phyloP scores from a whole-genome alignment of 177 flowering plant species.

The Vitis hybrid region DNA sequence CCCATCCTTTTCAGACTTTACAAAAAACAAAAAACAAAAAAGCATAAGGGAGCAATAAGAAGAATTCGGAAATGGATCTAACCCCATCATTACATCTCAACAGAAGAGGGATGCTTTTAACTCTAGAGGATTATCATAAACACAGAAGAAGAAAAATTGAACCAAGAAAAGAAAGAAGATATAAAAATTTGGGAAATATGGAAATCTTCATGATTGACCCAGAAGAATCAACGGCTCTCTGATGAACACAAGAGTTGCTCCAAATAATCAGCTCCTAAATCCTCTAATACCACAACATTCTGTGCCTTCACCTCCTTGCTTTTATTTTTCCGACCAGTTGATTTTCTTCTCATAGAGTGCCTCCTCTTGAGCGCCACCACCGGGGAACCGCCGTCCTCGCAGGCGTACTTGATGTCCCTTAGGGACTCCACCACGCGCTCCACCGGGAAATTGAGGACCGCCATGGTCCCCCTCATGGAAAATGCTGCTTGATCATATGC shows the following conservation, averaged over 20 bases:
- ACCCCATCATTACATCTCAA: too few relatives aligned
- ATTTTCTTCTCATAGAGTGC: slow-evolving; percentile 52
- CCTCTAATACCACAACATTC: slow-evolving; percentile 47
- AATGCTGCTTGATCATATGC: slow-evolving; percentile 90
- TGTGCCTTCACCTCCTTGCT: slow-evolving; percentile 18
- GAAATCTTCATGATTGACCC: slow-evolving; percentile 1
- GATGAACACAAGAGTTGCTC: slow-evolving; percentile 41
- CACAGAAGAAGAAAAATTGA: background rate
- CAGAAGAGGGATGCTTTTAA: too few relatives aligned
- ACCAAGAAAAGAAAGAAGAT: background rate
- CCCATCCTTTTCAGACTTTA: too few relatives aligned
- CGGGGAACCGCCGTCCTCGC: slow-evolving; percentile 61
- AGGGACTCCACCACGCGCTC: slow-evolving; percentile 63
- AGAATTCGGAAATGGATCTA: too few relatives aligned
- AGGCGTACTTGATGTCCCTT: slow-evolving; percentile 24
- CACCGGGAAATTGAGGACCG: slow-evolving; percentile 66
- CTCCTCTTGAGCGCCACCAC: slow-evolving; percentile 65
- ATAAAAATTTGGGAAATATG: background rate
- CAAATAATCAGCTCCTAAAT: slow-evolving; percentile 40
- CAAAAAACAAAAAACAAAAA: too few relatives aligned
- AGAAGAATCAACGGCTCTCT: slow-evolving; percentile 6
- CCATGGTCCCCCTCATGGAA: slow-evolving; percentile 56
- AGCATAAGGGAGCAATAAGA: too few relatives aligned
- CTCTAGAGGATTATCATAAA: too few relatives aligned
- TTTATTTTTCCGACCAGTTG: slow-evolving; percentile 8